Conservation (phyloP, 441 rosid genomes). For the Isatis lusitanica region DNA sequence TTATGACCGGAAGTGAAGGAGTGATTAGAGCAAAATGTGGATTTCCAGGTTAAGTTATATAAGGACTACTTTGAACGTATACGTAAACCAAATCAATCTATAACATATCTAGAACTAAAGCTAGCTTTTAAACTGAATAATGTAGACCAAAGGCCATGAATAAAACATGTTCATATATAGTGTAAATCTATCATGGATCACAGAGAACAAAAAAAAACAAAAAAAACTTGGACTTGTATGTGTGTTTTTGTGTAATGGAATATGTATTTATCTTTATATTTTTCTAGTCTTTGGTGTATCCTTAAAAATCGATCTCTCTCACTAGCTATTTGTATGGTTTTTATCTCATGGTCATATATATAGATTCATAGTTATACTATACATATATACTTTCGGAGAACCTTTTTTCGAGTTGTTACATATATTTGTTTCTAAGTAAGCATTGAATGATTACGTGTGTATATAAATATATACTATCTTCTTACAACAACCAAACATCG, state of each 20-base stretch:
- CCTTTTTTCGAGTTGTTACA: neutral
- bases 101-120: constrained; percentile 3
- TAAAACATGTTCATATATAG: constrained; percentile 25
- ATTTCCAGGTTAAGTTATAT: constrained; percentile 44
- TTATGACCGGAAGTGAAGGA: constrained; percentile 60
- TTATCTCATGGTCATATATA: neutral
- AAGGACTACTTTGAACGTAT: neutral
- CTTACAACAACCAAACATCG: neutral
- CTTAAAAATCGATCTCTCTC: neutral
- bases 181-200: constrained; percentile 27
- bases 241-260: constrained; percentile 1
- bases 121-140: constrained; percentile 25
- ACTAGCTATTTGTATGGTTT: neutral
- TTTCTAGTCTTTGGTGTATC: neutral
- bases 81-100: constrained; percentile 3
- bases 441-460: neutral
- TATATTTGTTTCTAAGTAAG: neutral
- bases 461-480: neutral
- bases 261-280: constrained; percentile 14
- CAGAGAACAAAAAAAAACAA: neutral
- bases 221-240: constrained; percentile 9
- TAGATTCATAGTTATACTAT: neutral
- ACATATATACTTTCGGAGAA: neutral
- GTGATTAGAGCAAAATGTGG: constrained; percentile 69
- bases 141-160: constrained; percentile 21